phyloP scores from a whole-genome alignment of 129 eudicot species.

The Chrysanthemum makinoi region DNA sequence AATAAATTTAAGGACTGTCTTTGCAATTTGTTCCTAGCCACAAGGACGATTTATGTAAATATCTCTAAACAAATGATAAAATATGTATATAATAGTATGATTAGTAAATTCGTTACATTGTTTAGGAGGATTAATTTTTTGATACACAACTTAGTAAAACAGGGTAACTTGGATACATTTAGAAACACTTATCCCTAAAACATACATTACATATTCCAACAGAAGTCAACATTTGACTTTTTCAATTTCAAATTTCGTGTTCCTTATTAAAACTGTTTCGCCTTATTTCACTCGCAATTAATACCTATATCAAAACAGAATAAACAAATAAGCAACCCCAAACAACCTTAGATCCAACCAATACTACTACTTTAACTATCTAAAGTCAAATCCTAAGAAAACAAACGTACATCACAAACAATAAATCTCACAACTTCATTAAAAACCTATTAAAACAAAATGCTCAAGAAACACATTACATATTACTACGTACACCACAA shows the following conservation, averaged over 20 bases:
- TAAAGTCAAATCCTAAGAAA: not conserved
- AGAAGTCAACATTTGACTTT: not conserved
- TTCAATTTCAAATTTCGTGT: not conserved
- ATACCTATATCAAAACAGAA: not conserved
- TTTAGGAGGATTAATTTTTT: no score
- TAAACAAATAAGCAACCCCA: not conserved
- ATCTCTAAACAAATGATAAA: no score
- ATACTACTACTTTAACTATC: not conserved
- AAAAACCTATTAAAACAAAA: not conserved
- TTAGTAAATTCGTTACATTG: no score
- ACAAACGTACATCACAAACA: constrained; percentile 24
- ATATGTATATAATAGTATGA: no score
- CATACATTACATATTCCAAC: not conserved
- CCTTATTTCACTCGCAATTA: not conserved
- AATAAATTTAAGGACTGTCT: no score
- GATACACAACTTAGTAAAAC: no score
- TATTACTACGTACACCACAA: not conserved
- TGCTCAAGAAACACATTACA: no score
- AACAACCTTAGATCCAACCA: constrained; percentile 17
- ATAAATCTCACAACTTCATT: constrained; percentile 14
- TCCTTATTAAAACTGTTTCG: no score
- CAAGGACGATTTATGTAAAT: no score
- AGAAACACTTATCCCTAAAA: no score
- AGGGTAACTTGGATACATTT: no score
- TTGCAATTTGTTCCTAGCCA: no score